Conservation (phyloP, 768 basidiomycete genomes). For the Hygrophoropsis aurantiaca region DNA sequence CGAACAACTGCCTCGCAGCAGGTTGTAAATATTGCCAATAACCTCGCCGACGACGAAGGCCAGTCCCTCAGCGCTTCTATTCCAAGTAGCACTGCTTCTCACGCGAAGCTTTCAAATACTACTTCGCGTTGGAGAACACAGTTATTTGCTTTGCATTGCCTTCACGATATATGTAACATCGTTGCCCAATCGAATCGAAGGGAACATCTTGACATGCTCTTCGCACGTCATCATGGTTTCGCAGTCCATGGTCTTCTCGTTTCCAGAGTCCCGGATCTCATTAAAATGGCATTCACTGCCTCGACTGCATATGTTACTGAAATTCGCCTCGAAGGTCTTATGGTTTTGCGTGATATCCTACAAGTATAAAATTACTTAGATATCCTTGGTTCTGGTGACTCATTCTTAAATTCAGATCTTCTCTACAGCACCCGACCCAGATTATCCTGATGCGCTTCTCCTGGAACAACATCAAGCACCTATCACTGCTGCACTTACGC, state of each 20-base stretch:
- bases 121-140: conserved; percentile 96
- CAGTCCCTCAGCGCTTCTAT: conserved; percentile 78
- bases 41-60: conserved; percentile 85
- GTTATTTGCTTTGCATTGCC: conserved; percentile 87
- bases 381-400: neutral
- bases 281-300: conserved; percentile 97
- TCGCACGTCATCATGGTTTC: conserved; percentile 63
- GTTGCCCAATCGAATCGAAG: conserved; percentile 69
- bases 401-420: conserved; percentile 63
- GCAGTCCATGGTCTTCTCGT: conserved; percentile 66
- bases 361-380: conserved; percentile 69
- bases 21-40: conserved; percentile 58
- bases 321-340: conserved; percentile 86
- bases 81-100: conserved; percentile 34
- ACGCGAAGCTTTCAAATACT: conserved; percentile 31
- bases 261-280: conserved; percentile 86
- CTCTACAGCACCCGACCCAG: conserved; percentile 83
- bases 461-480: conserved; percentile 98
- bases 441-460: conserved; percentile 85
- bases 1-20: conserved; percentile 85
- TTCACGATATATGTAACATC: conserved; percentile 84
- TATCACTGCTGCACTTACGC: conserved; percentile 94
- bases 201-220: conserved; percentile 81
- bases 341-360: conserved; percentile 90
- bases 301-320: conserved; percentile 96